phyloP scores from a whole-genome alignment of 495 filamentous ascomycete species.

The Parathielavia appendiculata region DNA sequence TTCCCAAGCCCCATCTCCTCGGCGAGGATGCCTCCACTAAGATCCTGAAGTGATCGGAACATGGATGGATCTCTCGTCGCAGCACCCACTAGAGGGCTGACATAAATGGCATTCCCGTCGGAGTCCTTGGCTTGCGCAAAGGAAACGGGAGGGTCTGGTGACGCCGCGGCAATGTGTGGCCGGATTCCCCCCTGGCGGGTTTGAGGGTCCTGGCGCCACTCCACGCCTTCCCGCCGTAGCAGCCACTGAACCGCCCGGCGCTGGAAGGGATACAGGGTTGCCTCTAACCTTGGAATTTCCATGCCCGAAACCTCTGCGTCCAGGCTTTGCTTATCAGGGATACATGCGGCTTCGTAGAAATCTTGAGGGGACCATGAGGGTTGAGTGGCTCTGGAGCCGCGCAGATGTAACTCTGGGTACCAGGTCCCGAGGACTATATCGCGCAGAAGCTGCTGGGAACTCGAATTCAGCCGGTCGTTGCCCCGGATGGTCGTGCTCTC shows the following conservation, averaged over 20 bases:
- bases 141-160: constrained; percentile 15
- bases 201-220: constrained; percentile 22
- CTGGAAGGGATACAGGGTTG: constrained; percentile 44
- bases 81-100: constrained; percentile 61
- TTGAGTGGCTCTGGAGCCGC: neutral
- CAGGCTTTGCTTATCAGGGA: constrained; percentile 28
- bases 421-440: constrained; percentile 25
- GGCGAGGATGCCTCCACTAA: constrained; percentile 69
- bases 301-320: constrained; percentile 23
- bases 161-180: constrained; percentile 1
- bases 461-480: constrained; percentile 8
- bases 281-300: constrained; percentile 27
- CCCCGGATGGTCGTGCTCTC: constrained; percentile 19
- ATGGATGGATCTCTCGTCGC: constrained; percentile 48
- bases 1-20: constrained; percentile 98
- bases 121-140: constrained; percentile 27
- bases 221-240: constrained; percentile 40
- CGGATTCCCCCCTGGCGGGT: constrained; percentile 17
- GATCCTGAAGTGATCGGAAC: constrained; percentile 40
- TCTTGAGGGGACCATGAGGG: constrained; percentile 35
- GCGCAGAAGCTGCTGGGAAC: constrained; percentile 20
- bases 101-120: constrained; percentile 29
- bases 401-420: constrained; percentile 20
- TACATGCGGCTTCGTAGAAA: constrained; percentile 43
- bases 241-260: constrained; percentile 43